phyloP scores from a whole-genome alignment of 208 protist species.

The Acanthamoeba healyi region DNA sequence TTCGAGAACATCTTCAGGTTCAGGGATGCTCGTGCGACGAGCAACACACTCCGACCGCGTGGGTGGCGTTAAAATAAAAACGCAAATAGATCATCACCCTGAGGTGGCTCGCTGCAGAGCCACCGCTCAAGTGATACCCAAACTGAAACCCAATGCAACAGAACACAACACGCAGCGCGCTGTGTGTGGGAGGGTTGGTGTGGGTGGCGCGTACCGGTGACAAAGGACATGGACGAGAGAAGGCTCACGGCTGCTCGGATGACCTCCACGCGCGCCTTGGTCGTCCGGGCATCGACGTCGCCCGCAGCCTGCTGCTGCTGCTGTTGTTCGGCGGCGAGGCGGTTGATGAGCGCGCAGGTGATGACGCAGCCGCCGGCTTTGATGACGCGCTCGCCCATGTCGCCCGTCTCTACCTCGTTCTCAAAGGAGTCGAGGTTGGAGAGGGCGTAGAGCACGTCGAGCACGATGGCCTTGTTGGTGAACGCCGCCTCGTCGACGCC shows the following conservation, averaged over 20 bases:
- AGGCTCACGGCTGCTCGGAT: conserved; percentile 58
- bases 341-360: conserved; percentile 57
- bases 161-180: no score
- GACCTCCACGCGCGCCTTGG: conserved; percentile 13
- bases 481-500: conserved; percentile 54
- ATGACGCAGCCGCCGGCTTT: conserved; percentile 69
- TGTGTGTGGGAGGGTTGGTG: no score
- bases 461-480: conserved; percentile 69
- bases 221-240: conserved; percentile 64
- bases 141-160: no score
- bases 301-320: background rate
- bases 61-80: background rate
- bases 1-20: no score
- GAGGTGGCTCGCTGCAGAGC: background rate
- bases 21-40: no score
- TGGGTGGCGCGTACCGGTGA: background rate
- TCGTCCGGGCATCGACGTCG: background rate
- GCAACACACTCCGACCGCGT: no score
- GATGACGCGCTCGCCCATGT: conserved; percentile 67
- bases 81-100: background rate
- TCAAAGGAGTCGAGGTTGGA: conserved; percentile 67
- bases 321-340: background rate
- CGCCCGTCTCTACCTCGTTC: conserved; percentile 59
- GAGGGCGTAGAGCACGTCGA: conserved; percentile 72
- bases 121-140: no score